Base-by-base conservation (phyloP, 345 rosid genomes). In the Schrenkiella parvula region DNA sequence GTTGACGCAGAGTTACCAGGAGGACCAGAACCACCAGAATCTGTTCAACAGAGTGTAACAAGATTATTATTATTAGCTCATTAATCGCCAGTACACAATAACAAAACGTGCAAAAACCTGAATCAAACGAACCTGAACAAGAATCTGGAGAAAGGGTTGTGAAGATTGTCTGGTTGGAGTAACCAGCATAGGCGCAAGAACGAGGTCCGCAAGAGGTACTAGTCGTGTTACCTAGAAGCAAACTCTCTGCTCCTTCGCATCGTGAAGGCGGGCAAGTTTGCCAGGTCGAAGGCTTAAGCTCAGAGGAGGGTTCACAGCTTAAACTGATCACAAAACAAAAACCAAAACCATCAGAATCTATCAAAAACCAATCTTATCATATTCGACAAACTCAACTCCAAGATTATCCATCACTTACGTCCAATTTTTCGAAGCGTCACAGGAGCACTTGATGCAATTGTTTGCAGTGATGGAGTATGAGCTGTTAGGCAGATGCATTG, bases 181-280 rank as follows among this genome's bases (percentile, higher is more conserved):
- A 90, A 34, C 98, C 98, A 51, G 92, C 83, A 54, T 95, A 95
- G 37, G 85, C 66, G 38, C 98, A 92, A 15, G 84, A 58, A 12
- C 87, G 66, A 22, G 31, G 69, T 62, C 43, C 77, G 65, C 96
- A 92, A 41, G 77, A 32, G 17, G 68, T 41, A 4, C 3, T 34
- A 1, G 86, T 57, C 13, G 85, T 63, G 78, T 82, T 79, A 59
- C 96, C 80, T 4, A 92, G 11, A 37, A 56, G 51, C 64, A 84
- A 61, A 61, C 22, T 37, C 5, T 74, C 58, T 7, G 85, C 55
- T 31, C 75, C 85, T 48, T 29, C 70, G 70, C 99, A 92, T 52
- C 2, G 80, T 88, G 82, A 38, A 3, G 86, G 42, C 4, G 90
- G 88, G 70, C 98, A 95, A 0, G 77, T 58, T 3, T 34, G 13